Conservation (phyloP, 2,329 filamentous ascomycete species). For the Fusarium succisae region DNA sequence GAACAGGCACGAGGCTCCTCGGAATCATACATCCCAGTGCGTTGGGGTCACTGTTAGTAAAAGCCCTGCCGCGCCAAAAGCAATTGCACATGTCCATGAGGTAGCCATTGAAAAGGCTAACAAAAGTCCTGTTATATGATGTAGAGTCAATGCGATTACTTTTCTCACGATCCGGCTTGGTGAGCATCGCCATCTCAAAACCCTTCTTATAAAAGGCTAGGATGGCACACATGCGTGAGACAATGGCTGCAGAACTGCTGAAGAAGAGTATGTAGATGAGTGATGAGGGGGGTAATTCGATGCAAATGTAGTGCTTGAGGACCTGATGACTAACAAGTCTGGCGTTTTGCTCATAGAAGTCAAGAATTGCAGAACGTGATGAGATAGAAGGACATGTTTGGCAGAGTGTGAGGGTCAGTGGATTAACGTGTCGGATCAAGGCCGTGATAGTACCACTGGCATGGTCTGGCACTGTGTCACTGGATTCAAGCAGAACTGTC, state of each 20-base stretch:
- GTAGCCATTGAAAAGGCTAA: slow-evolving; percentile 81
- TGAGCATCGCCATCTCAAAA: slow-evolving; percentile 71
- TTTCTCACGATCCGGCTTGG: slow-evolving; percentile 46
- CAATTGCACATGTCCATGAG: slow-evolving; percentile 90
- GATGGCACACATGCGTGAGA: slow-evolving; percentile 75
- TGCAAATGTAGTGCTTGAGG: slow-evolving; percentile 65
- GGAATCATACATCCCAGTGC: slow-evolving; percentile 65
- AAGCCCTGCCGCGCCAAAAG: slow-evolving; percentile 79
- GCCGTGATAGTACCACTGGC: slow-evolving; percentile 52
- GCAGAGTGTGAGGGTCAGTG: slow-evolving; percentile 66
- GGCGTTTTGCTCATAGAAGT: slow-evolving; percentile 74
- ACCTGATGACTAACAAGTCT: slow-evolving; percentile 62
- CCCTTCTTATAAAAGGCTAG: slow-evolving; percentile 78
- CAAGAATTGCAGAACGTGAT: slow-evolving; percentile 67
- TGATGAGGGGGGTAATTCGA: slow-evolving; percentile 73
- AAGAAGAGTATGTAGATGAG: slow-evolving; percentile 79
- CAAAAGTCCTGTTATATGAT: slow-evolving; percentile 66
- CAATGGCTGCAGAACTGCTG: slow-evolving; percentile 66
- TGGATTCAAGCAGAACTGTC: slow-evolving; percentile 57
- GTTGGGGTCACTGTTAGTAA: slow-evolving; percentile 71
- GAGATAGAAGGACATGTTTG: slow-evolving; percentile 59
- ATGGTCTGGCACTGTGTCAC: slow-evolving; percentile 47
- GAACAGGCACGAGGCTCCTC: slow-evolving; percentile 53
- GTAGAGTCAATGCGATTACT: slow-evolving; percentile 46
- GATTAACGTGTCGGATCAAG: slow-evolving; percentile 61